phyloP scores from a whole-genome alignment of 345 rosid genomes.

The Eucalyptus pauciflora region DNA sequence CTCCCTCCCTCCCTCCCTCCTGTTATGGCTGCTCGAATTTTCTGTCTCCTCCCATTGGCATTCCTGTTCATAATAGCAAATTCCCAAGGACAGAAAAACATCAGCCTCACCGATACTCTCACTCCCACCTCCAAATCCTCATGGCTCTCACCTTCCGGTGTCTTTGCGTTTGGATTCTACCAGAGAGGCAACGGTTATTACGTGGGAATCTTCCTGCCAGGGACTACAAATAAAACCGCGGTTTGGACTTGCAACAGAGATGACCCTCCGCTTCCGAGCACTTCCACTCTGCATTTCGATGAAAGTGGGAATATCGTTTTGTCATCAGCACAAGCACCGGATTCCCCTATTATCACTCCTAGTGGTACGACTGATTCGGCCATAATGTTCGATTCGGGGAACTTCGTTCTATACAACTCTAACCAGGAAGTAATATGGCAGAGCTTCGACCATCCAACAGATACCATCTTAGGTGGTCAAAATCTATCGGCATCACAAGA shows the following conservation, averaged over 20 bases:
- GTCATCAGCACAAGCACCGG: not conserved
- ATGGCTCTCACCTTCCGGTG: conserved; percentile 6
- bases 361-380: not conserved
- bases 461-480: too few relatives aligned
- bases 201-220: conserved; percentile 2
- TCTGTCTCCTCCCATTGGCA: too few relatives aligned
- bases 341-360: not conserved
- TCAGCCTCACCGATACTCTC: not conserved
- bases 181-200: not conserved
- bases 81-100: not conserved
- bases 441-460: not conserved
- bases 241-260: conserved; percentile 10
- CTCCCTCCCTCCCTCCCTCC: not conserved
- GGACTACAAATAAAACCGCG: not conserved
- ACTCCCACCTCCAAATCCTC: not conserved
- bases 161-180: conserved; percentile 14
- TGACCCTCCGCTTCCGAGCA: not conserved
- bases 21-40: too few relatives aligned
- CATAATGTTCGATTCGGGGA: conserved; percentile 13
- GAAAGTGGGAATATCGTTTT: not conserved
- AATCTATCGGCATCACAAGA: fast-evolving
- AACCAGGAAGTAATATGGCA: not conserved
- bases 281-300: not conserved
- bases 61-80: too few relatives aligned
- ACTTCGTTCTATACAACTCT: conserved; percentile 1